These are phyloP conservation scores for Glycine latifolia DNA, from an alignment of 306 rosid species.

Conservation along the genomic window DNA sequence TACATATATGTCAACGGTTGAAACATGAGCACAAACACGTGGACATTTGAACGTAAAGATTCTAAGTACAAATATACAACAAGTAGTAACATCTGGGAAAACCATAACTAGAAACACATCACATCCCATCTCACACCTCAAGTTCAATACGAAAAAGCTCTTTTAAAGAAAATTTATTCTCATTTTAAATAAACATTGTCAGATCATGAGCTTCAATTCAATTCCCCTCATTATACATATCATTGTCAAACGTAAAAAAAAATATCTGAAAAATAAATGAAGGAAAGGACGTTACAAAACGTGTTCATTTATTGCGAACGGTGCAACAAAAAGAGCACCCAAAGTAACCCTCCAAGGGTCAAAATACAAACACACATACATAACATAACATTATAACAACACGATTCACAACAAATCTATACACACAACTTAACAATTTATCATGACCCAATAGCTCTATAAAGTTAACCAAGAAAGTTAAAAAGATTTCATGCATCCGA, in stretches of 20 bases:
- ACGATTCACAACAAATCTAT: background rate
- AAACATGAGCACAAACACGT: background rate
- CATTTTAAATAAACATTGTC: background rate
- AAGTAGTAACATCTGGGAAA: conserved; percentile 19
- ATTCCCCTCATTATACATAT: background rate
- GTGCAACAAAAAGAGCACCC: conserved; percentile 7
- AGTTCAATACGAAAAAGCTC: background rate
- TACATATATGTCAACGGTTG: background rate
- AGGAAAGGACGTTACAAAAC: background rate
- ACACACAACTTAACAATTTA: background rate
- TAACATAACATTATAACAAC: no score
- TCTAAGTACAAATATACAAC: background rate
- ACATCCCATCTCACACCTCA: background rate
- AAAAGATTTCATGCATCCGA: conserved; percentile 17
- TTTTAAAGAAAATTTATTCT: background rate
- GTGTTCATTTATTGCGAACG: conserved; percentile 21
- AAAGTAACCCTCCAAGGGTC: background rate
- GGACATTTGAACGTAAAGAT: background rate
- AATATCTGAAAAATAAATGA: background rate
- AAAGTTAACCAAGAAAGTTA: background rate
- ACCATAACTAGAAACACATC: conserved; percentile 9
- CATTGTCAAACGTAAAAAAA: background rate
- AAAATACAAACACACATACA: no score
- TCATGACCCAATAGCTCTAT: background rate
- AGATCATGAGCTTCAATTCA: background rate